Evolutionary conservation across 371 early-diverging fungal species (phyloP).

Genomic region (Rhizopus stolonifer): DNA sequence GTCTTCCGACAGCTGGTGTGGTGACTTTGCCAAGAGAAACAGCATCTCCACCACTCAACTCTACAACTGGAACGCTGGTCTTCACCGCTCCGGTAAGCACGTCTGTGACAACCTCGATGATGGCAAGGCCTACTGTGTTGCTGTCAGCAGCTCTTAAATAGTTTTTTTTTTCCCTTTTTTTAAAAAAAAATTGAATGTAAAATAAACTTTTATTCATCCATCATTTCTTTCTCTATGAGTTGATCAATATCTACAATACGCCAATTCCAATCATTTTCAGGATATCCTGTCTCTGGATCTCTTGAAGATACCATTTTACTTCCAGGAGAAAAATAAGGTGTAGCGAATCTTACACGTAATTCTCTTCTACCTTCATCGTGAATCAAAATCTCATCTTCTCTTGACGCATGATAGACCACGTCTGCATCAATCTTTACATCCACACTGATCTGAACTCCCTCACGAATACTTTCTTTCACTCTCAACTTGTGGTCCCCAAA

Average conservation of each 20-base stretch:
- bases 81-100: constrained; percentile 31
- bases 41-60: constrained; percentile 20
- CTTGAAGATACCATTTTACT: constrained; percentile 51
- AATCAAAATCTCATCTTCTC: constrained; percentile 24
- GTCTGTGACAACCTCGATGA: constrained; percentile 39
- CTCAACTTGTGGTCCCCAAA: constrained; percentile 46
- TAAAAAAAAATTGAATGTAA: constrained; percentile 13
- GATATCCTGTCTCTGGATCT: constrained; percentile 50
- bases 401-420: constrained; percentile 39
- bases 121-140: constrained; percentile 39
- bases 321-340: constrained; percentile 59
- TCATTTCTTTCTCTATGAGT: constrained; percentile 51
- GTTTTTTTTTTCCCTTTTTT: constrained; percentile 3
- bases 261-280: constrained; percentile 60
- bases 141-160: constrained; percentile 4
- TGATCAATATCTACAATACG: constrained; percentile 59
- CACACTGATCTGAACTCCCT: constrained; percentile 54
- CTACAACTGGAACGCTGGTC: constrained; percentile 33
- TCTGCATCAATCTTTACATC: constrained; percentile 60
- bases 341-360: constrained; percentile 54
- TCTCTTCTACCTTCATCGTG: constrained; percentile 54
- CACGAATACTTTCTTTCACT: constrained; percentile 45
- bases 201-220: no score
- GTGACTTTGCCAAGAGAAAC: constrained; percentile 25
- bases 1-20: constrained; percentile 21